A percentile compares a stretch with the other conserved stretches of the same genome.
Conservation (phyloP, 2,329 filamentous ascomycete genomes). For the Cercospora zeina region DNA sequence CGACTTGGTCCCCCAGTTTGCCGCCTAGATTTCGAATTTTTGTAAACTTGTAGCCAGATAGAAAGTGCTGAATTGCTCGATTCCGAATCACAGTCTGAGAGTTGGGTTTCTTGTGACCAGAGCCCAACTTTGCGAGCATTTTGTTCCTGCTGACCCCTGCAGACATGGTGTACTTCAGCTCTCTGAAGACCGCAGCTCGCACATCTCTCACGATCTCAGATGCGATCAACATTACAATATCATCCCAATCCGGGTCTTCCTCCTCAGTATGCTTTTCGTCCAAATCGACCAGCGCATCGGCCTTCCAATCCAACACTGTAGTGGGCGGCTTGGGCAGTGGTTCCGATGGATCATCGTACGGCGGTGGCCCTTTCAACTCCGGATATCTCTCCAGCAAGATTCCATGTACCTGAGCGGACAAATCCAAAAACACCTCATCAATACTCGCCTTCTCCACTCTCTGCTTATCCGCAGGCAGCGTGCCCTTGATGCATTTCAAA, state of each 20-base stretch:
- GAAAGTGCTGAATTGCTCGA: conserved; percentile 74
- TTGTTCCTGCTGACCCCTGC: conserved; percentile 89
- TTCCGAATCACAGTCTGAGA: conserved; percentile 91
- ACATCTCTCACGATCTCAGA: conserved; percentile 84
- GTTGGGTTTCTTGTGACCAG: conserved; percentile 88
- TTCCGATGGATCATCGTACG: conserved; percentile 69
- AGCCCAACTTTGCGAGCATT: conserved; percentile 91
- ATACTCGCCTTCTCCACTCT: conserved; percentile 90
- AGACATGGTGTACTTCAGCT: conserved; percentile 85
- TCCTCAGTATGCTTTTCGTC: conserved; percentile 71
- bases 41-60: conserved; percentile 84
- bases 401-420: conserved; percentile 79
- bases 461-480: conserved; percentile 64
- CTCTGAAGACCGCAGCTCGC: conserved; percentile 65
- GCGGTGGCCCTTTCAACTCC: conserved; percentile 66
- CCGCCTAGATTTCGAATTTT: conserved; percentile 95
- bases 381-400: conserved; percentile 74
- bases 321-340: conserved; percentile 70
- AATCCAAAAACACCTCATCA: conserved; percentile 92
- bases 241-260: conserved; percentile 92
- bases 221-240: conserved; percentile 80
- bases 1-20: conserved; percentile 85
- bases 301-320: conserved; percentile 77
- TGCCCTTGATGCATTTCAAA: conserved; percentile 72
- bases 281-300: conserved; percentile 54